These are phyloP conservation scores for Saccharomyces pastorianus DNA, from an alignment of 1,139 yeast genomes.

Conservation along the genomic window DNA sequence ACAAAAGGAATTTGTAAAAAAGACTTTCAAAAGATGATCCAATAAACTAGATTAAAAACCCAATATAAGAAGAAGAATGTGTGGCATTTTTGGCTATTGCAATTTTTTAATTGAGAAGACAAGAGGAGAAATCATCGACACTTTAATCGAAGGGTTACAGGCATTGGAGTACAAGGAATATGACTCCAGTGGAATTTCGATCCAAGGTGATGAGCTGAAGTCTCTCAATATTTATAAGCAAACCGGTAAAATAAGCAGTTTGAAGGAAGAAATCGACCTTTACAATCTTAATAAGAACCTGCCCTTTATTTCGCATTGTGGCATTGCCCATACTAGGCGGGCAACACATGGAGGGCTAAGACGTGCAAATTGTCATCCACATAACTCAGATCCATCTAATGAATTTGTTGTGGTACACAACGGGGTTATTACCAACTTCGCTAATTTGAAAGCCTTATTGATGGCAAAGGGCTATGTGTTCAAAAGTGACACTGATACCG, in stretches of 20 bases:
- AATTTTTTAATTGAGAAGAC: slow-evolving; percentile 88
- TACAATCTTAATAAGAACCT: slow-evolving; percentile 50
- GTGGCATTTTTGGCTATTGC: slow-evolving; percentile 98
- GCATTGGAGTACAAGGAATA: slow-evolving; percentile 96
- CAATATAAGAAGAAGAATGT: slow-evolving; percentile 27
- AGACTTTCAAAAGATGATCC: not conserved
- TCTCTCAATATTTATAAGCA: slow-evolving; percentile 67
- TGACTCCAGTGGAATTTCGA: slow-evolving; percentile 93
- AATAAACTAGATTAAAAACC: not conserved
- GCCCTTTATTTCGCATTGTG: slow-evolving; percentile 78
- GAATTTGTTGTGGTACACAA: slow-evolving; percentile 94
- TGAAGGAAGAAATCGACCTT: slow-evolving; percentile 57
- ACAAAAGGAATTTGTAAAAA: not conserved
- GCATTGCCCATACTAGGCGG: slow-evolving; percentile 99
- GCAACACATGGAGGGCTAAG: slow-evolving; percentile 97
- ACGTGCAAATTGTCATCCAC: slow-evolving; percentile 88
- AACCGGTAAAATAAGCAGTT: slow-evolving; percentile 83
- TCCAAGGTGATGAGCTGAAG: slow-evolving; percentile 72
- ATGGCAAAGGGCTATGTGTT: slow-evolving; percentile 70
- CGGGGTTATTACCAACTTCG: slow-evolving; percentile 94
- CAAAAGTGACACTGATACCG: slow-evolving; percentile 95
- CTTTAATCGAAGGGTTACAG: slow-evolving; percentile 82
- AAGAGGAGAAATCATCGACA: slow-evolving; percentile 86
- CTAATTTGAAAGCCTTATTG: slow-evolving; percentile 79
- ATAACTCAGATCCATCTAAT: slow-evolving; percentile 70